Conservation (phyloP, 345 rosid genomes). For the Dipteronia sinensis region DNA sequence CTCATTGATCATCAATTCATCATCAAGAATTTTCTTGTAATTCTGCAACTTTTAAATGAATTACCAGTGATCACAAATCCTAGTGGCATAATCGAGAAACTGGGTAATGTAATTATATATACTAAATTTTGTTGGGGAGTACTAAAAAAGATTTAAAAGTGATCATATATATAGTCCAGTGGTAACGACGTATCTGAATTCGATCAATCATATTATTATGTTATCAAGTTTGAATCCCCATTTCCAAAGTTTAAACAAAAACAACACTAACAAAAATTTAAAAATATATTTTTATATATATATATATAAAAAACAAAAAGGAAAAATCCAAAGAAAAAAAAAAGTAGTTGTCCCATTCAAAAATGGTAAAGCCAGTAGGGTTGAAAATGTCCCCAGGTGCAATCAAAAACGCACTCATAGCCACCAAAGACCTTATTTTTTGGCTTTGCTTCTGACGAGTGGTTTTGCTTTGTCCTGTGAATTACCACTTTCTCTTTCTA, state of each 20-base stretch:
- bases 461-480: conserved; percentile 19
- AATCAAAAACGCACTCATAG: conserved; percentile 25
- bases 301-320: not conserved
- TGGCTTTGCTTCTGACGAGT: conserved; percentile 23
- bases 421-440: conserved; percentile 22
- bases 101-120: not conserved
- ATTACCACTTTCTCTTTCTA: not conserved
- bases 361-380: conserved; percentile 16
- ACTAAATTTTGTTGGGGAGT: not conserved
- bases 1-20: not conserved
- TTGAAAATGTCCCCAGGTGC: conserved; percentile 2
- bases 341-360: conserved; percentile 19
- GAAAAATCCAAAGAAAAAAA: conserved; percentile 7
- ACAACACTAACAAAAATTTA: no score
- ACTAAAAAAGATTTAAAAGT: not conserved
- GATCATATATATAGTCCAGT: not conserved
- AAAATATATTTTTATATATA: no score
- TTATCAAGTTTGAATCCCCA: no score
- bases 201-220: no score
- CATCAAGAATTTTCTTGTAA: not conserved
- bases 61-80: not conserved
- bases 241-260: no score
- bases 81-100: not conserved
- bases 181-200: no score
- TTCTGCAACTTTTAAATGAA: no score